Evolutionary conservation across 106 monocot species (phyloP).

Genomic region (Acanthochlamys bracteata): DNA sequence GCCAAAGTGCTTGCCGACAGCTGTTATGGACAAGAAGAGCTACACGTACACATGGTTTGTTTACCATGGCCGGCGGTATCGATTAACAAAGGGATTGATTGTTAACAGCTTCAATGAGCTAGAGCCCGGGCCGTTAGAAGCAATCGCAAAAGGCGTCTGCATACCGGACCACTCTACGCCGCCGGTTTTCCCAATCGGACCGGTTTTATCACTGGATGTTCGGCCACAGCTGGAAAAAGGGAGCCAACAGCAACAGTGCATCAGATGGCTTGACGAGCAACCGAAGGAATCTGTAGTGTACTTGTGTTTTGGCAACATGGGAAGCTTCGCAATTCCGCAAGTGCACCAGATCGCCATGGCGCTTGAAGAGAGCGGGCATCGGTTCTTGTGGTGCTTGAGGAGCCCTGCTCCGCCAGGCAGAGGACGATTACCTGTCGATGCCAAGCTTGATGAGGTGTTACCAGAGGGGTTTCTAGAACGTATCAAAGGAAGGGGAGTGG

Average conservation of each 20-base stretch:
- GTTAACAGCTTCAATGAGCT: slow-evolving; percentile 29
- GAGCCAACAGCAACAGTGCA: slow-evolving; percentile 18
- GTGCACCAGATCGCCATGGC: background rate
- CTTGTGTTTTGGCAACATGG: slow-evolving; percentile 25
- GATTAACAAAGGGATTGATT: slow-evolving; percentile 17
- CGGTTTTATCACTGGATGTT: background rate
- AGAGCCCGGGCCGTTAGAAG: background rate
- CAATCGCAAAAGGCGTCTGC: slow-evolving; percentile 1
- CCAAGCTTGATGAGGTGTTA: background rate
- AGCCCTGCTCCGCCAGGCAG: background rate
- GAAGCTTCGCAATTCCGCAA: background rate
- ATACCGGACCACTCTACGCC: slow-evolving; percentile 2
- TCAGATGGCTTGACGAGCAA: slow-evolving; percentile 44
- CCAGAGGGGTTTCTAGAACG: background rate
- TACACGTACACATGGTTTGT: slow-evolving; percentile 8
- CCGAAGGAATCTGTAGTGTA: slow-evolving; percentile 28
- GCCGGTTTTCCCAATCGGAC: slow-evolving; percentile 7
- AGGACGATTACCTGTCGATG: background rate
- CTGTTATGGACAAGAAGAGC: slow-evolving; percentile 11
- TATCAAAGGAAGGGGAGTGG: slow-evolving; percentile 19
- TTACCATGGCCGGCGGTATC: slow-evolving; percentile 2
- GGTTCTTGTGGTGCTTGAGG: background rate
- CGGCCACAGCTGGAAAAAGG: background rate
- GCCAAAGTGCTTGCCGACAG: background rate
- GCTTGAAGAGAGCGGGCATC: background rate